Conservation (phyloP, 1,139 yeast species). For the Sugiyamaella japonica region DNA sequence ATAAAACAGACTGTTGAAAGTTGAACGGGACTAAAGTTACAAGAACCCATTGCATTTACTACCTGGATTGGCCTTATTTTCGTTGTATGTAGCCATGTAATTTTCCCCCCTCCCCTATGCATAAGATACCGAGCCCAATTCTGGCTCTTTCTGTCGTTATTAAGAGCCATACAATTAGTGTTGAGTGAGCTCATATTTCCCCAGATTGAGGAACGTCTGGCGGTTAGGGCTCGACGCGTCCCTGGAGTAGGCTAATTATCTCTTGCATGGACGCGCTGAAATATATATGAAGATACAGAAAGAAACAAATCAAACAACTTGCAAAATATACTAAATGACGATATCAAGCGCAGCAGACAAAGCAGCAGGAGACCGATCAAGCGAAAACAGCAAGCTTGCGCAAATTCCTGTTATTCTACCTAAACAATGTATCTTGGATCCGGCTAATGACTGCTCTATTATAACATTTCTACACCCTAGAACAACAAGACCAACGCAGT, state of each 20-base stretch:
- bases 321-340: not conserved
- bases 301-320: not conserved
- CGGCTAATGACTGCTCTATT: conserved; percentile 5
- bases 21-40: not conserved
- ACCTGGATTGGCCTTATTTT: not conserved
- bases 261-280: conserved; percentile 9
- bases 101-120: not conserved
- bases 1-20: conserved; percentile 24
- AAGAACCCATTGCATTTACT: conserved; percentile 3
- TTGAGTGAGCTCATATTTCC: too few relatives aligned
- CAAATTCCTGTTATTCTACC: conserved; percentile 22
- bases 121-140: not conserved
- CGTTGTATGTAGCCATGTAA: too few relatives aligned
- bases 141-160: too few relatives aligned
- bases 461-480: conserved; percentile 33
- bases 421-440: conserved; percentile 14
- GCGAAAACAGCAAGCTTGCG: not conserved
- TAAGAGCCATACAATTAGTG: too few relatives aligned
- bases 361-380: not conserved
- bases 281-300: not conserved
- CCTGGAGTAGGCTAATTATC: conserved; percentile 1
- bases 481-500: conserved; percentile 30
- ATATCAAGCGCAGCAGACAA: not conserved
- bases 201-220: not conserved
- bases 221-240: conserved; percentile 8